Base-by-base conservation (phyloP, 768 basidiomycete genomes). In the Rhodotorula toruloides region DNA sequence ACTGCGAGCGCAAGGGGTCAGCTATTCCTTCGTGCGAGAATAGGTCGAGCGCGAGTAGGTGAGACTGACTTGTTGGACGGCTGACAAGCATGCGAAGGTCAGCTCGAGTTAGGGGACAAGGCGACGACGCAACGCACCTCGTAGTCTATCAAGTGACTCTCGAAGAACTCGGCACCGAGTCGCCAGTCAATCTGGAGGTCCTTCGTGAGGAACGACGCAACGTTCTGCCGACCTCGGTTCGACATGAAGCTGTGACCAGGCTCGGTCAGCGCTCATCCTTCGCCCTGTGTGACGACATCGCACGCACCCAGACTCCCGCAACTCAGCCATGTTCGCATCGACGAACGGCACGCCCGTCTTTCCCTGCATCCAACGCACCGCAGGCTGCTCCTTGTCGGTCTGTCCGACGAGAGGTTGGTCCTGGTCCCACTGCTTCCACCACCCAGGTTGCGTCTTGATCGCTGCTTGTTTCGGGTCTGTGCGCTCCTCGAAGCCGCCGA, bases 111-210 rank as follows among this genome's bases (percentile, higher is more conserved):
- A 37, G 10, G 17, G 25, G 25, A 7, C 22, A 47, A 34, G 3
- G 17, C 25, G 14, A 39, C 25, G n/a, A 27, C 27, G 43, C 11
- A 14, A 19, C 62, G 34, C 16, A 67, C 78, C 56, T 79, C 77
- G 54, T 68, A 67, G 60, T 80, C 79, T 14, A 79, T 68, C 49
- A 81, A 61, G 66, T 78, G 76, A 54, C 73, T 75, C 65, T 81
- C 81, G 67, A 81, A 81, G 73, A 77, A 79, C 67, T 81, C 81
- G n/a, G 80, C 81, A 6, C 80, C 81, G 19, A 80, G 68, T 7
- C 81, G 71, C 81, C 81, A 81, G 68, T 81, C 81, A 21, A 77
- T 74, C 58, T 77, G 76, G 61, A 80, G 70, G 54, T 81, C 79
- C 58, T 78, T 79, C 2, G 78, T 77, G 39, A 81, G 67, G 75